Evolutionary conservation across 768 basidiomycete species (phyloP).

Genomic region (Neoboletus magnificus): DNA sequence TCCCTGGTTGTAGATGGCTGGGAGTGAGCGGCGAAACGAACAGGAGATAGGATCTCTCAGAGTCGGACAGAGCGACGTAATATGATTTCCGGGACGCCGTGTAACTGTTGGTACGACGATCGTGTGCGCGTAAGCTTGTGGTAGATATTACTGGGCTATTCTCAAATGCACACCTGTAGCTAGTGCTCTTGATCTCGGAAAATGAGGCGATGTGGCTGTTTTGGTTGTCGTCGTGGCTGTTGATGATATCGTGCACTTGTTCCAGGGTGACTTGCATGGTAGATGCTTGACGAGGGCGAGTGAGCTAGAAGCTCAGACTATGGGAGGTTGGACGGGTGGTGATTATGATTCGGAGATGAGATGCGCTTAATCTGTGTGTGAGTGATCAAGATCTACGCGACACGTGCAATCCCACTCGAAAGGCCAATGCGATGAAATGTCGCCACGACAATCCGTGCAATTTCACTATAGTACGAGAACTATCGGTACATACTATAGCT

Average conservation of each 20-base stretch:
- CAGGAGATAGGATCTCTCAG: conserved; percentile 27
- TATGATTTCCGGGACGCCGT: conserved; percentile 28
- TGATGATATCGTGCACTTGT: conserved; percentile 32
- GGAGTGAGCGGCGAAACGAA: conserved; percentile 16
- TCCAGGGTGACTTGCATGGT: conserved; percentile 22
- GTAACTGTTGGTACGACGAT: conserved; percentile 18
- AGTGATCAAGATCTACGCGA: too few species aligned
- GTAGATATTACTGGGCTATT: too few species aligned
- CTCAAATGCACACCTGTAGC: conserved; percentile 30
- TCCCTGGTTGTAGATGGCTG: conserved; percentile 8
- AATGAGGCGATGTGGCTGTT: conserved; percentile 14
- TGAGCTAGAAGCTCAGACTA: not conserved
- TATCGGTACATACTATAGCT: not conserved
- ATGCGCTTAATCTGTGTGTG: not conserved
- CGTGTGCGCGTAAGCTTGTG: not conserved
- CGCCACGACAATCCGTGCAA: not conserved
- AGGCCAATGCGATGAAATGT: not conserved
- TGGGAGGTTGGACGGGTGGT: not conserved
- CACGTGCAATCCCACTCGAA: not conserved
- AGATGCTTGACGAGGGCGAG: not conserved
- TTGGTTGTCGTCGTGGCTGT: conserved; percentile 18
- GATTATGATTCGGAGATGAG: not conserved
- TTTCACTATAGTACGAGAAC: not conserved
- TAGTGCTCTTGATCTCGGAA: conserved; percentile 21
- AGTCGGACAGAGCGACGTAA: conserved; percentile 24